A percentile compares a stretch with the other conserved stretches of the same genome.
Conservation (phyloP, 2,329 filamentous ascomycete genomes). For the Alternaria dauci region DNA sequence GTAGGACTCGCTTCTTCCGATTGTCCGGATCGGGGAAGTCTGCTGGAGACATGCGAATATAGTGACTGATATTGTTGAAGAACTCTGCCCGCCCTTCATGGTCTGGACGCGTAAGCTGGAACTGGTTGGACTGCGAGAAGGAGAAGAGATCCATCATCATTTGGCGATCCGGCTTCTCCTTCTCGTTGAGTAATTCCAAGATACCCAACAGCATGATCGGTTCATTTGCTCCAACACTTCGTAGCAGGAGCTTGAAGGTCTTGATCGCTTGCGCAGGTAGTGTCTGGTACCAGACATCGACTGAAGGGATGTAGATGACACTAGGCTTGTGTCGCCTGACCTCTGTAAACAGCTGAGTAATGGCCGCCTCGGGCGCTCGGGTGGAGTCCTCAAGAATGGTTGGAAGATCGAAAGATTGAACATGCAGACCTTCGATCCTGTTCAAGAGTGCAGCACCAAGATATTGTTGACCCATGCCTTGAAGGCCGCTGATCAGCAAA, state of each 20-base stretch:
- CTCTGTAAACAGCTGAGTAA: slow-evolving; percentile 90
- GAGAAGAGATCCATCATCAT: slow-evolving; percentile 84
- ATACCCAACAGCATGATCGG: slow-evolving; percentile 89
- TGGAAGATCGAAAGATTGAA: slow-evolving; percentile 92
- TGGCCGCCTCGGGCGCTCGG: slow-evolving; percentile 82
- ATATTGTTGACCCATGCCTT: slow-evolving; percentile 95
- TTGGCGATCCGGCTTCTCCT: slow-evolving; percentile 63
- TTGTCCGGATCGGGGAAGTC: slow-evolving; percentile 89
- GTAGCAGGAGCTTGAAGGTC: slow-evolving; percentile 83
- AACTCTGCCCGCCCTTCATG: slow-evolving; percentile 77
- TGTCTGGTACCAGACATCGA: slow-evolving; percentile 85
- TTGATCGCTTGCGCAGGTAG: slow-evolving; percentile 71
- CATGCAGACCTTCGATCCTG: slow-evolving; percentile 90
- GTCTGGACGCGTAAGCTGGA: slow-evolving; percentile 72
- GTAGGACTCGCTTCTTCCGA: slow-evolving; percentile 85
- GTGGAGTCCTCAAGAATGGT: slow-evolving; percentile 84
- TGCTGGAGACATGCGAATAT: slow-evolving; percentile 78
- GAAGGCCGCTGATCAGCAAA: slow-evolving; percentile 79
- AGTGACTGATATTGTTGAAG: slow-evolving; percentile 76
- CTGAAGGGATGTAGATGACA: slow-evolving; percentile 91
- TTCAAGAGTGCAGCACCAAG: slow-evolving; percentile 85
- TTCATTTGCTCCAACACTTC: slow-evolving; percentile 86
- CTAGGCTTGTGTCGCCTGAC: slow-evolving; percentile 94
- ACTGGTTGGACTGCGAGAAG: slow-evolving; percentile 81
- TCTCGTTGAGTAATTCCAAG: slow-evolving; percentile 72